Conservation (phyloP, 768 basidiomycete genomes). For the Leccinum incarnatum region DNA sequence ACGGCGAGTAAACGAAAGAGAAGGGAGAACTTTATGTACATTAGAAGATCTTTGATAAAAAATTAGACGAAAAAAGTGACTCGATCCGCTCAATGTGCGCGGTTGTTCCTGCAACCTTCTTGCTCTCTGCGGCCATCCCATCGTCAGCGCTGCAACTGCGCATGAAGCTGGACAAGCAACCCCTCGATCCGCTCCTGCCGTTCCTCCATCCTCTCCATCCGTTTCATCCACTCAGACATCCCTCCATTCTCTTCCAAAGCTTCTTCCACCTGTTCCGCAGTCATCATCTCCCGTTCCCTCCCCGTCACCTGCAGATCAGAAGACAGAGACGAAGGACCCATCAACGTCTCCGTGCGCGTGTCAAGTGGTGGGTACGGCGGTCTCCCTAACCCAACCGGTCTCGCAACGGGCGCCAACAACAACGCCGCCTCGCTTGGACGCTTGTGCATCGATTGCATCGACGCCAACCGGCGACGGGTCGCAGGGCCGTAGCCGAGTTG, state of each 20-base stretch:
- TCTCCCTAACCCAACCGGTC: constrained; percentile 5
- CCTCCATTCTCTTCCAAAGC: constrained; percentile 26
- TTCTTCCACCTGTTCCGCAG: constrained; percentile 30
- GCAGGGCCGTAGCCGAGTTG: constrained; percentile 38
- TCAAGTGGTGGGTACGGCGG: constrained; percentile 19
- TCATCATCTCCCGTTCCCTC: constrained; percentile 13
- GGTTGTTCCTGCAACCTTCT: not conserved
- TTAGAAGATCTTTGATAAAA: not conserved
- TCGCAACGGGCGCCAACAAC: not conserved
- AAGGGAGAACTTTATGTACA: not conserved
- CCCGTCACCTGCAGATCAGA: constrained; percentile 16
- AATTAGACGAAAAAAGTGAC: not conserved
- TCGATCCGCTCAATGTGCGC: not conserved
- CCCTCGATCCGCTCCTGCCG: constrained; percentile 49
- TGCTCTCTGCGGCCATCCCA: not conserved
- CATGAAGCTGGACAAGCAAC: constrained; percentile 36
- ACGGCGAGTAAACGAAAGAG: not conserved
- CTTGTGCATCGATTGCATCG: constrained; percentile 26
- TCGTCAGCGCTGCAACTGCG: constrained; percentile 12
- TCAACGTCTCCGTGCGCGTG: constrained; percentile 24
- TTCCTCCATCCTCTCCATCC: constrained; percentile 42
- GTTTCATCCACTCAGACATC: constrained; percentile 28
- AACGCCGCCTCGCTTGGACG: constrained; percentile 16
- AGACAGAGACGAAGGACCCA: constrained; percentile 24
- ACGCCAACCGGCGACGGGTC: constrained; percentile 38